A percentile compares a stretch with the other conserved stretches of the same genome.
phyloP scores from a whole-genome alignment of 176 grass and related monocot species.

The Aechmea fasciata region DNA sequence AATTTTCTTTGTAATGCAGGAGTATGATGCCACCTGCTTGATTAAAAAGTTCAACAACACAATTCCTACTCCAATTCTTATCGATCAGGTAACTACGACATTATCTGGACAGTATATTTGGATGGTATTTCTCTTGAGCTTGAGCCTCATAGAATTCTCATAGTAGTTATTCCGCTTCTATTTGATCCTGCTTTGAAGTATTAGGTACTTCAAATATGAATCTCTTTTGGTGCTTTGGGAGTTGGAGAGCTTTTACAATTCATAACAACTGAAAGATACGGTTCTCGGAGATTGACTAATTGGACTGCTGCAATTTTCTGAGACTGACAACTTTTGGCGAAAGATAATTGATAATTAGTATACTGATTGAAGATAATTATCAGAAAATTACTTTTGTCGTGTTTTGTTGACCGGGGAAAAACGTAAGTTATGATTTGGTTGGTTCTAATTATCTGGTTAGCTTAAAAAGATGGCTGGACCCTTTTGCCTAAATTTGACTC shows the following conservation, averaged over 20 bases:
- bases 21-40: conserved; percentile 74
- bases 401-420: too few relatives aligned
- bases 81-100: conserved; percentile 65
- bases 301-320: background rate
- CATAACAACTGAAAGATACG: background rate
- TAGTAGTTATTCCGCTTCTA: too few relatives aligned
- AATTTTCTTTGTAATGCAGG: conserved; percentile 37
- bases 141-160: too few relatives aligned
- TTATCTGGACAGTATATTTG: background rate
- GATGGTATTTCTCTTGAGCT: too few relatives aligned
- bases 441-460: too few relatives aligned
- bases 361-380: background rate
- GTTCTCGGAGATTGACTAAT: background rate
- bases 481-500: too few relatives aligned
- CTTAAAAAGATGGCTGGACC: too few relatives aligned
- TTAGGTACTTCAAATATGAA: background rate
- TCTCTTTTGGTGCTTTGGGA: background rate
- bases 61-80: conserved; percentile 66
- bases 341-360: background rate
- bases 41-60: conserved; percentile 44
- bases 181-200: background rate
- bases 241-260: background rate
- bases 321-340: background rate
- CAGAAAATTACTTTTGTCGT: too few relatives aligned
- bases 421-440: too few relatives aligned